Evolutionary conservation across 306 rosid genomes (phyloP), one percentile per base, ranked within the genome.

Genomic region (Sophora flavescens): DNA sequence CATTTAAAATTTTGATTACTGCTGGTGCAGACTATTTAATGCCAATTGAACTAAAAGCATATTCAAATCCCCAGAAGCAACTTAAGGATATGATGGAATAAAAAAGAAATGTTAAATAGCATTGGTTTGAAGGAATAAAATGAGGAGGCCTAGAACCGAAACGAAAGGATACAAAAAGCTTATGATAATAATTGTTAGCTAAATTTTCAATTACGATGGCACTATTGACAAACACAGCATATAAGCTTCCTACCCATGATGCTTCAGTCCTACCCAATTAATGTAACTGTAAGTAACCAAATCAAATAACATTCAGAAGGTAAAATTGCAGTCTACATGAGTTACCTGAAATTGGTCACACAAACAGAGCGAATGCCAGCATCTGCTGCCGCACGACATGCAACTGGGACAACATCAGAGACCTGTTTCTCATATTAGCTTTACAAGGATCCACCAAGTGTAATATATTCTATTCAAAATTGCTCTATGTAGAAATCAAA

Each of bases 361-460:
- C 99, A 96, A 70, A 96, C 94, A 67, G 99, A 91, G 30, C 97
- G 96, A 82, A 96, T 96, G 72, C 98, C 98, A 67, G 99, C 98
- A 83, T 96, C 93, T 26, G 97, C 97, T 26, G 97, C 99, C 2
- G 99, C 99, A 50, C 93, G 96, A 63, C 97, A 95, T 10, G 96
- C 97, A 62, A 95, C 97, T 3, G 99, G 99, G 73, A 92, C 99
- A 80, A 95, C 97, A 87, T 95, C 99, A 0, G 97, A 92, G 48
- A 92, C 93, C 99, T 95, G 83, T 71, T 68, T 81, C 75, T 57
- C 52, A 45, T 72, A 26, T 71, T 67, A 82, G 75, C 73, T 56
- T 45, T 61, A 36, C 72, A 76, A 72, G 61, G 33, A 76, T 50
- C 72, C 59, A 41, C 26, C 35, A 84, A 56, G 44, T 15, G 38